These are phyloP conservation scores for Rhodotorula sphaerocarpa DNA, from an alignment of 768 basidiomycete species.

Conservation along the genomic window DNA sequence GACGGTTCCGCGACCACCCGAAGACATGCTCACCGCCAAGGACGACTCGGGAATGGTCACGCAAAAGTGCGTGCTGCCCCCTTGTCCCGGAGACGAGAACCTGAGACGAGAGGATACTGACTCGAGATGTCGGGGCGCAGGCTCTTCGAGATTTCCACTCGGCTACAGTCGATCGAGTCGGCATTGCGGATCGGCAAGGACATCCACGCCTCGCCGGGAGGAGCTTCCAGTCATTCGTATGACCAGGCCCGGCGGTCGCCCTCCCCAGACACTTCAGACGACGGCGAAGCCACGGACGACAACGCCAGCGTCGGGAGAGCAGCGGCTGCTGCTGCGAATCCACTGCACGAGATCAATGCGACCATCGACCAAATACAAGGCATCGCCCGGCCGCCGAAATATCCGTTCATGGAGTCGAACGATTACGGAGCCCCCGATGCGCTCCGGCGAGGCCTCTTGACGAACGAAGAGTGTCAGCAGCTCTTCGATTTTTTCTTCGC, in stretches of 20 bases:
- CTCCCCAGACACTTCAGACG: conserved; percentile 15
- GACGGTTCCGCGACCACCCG: conserved; percentile 15
- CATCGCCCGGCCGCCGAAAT: background rate
- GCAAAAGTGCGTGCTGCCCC: too few species aligned
- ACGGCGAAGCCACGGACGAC: conserved; percentile 14
- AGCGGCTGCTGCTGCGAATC: conserved; percentile 12
- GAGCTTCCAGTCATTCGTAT: conserved; percentile 3
- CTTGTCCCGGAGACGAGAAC: too few species aligned
- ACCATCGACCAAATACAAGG: conserved; percentile 21
- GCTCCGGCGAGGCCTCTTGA: conserved; percentile 17
- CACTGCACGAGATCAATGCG: conserved; percentile 29
- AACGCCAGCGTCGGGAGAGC: conserved; percentile 6
- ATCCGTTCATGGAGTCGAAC: background rate
- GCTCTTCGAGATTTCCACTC: conserved; percentile 25
- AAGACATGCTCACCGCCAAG: background rate
- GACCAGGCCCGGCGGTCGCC: conserved; percentile 7
- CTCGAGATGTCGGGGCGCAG: background rate
- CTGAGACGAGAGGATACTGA: too few species aligned
- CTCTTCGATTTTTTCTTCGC: conserved; percentile 36
- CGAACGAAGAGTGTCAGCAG: conserved; percentile 28
- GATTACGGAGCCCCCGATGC: conserved; percentile 34
- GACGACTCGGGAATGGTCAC: too few species aligned
- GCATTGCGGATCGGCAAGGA: conserved; percentile 21
- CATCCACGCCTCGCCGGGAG: background rate
- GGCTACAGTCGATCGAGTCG: conserved; percentile 32